phyloP scores from a whole-genome alignment of 768 basidiomycete genomes.

The Pholiota molesta region DNA sequence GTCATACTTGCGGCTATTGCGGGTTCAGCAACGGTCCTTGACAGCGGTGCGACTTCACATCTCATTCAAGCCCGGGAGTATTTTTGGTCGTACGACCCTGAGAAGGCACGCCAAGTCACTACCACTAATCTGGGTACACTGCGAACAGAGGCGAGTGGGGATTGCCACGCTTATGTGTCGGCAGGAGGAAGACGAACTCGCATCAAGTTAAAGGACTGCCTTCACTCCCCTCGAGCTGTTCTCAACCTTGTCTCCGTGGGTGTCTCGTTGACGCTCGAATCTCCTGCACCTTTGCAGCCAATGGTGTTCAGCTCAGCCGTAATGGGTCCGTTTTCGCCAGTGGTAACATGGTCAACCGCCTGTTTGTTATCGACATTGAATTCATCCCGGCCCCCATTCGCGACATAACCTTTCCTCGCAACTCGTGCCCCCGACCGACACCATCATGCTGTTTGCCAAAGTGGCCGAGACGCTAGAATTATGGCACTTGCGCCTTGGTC shows the following conservation, averaged over 20 bases:
- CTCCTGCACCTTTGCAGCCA: too few species aligned
- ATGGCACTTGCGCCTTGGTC: slow-evolving; percentile 6
- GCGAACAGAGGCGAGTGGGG: neutral
- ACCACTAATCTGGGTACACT: slow-evolving; percentile 8
- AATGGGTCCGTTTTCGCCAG: too few species aligned
- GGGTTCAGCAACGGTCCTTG: neutral
- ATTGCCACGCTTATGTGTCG: neutral
- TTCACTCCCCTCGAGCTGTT: slow-evolving; percentile 11
- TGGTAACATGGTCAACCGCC: neutral
- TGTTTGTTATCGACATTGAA: neutral
- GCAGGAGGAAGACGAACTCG: neutral
- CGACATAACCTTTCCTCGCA: too few species aligned
- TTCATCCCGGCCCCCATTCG: neutral
- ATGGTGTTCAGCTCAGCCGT: too few species aligned
- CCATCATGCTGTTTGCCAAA: too few species aligned
- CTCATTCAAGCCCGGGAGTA: neutral
- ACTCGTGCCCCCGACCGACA: too few species aligned
- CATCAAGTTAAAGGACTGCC: slow-evolving; percentile 1
- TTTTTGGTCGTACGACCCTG: neutral
- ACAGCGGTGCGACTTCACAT: neutral
- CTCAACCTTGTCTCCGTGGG: too few species aligned
- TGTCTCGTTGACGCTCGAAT: too few species aligned
- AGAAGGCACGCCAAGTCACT: neutral
- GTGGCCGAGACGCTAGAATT: neutral
- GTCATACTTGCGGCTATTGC: too few species aligned